These are phyloP conservation scores for Lithocarpus polystachyus DNA, from an alignment of 306 rosid species.

Conservation along the genomic window DNA sequence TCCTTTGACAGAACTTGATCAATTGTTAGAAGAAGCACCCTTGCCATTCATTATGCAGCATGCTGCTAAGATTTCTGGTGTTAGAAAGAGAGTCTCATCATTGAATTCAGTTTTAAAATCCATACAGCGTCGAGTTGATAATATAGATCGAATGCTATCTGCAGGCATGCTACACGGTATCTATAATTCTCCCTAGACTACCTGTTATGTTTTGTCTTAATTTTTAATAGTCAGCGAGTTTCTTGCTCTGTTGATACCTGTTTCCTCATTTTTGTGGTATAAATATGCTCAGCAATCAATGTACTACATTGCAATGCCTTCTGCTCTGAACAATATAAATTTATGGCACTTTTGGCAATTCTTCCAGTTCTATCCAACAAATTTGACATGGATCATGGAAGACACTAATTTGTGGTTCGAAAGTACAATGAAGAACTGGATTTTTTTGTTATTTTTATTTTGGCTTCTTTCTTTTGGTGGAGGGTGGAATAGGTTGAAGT, in stretches of 20 bases:
- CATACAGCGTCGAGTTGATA: constrained; percentile 72
- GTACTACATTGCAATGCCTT: background rate
- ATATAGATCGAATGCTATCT: constrained; percentile 61
- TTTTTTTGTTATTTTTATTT: background rate
- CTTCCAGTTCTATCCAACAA: background rate
- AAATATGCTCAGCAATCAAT: background rate
- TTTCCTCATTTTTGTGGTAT: background rate
- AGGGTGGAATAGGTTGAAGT: background rate
- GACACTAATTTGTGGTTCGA: background rate
- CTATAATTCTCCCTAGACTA: constrained; percentile 17
- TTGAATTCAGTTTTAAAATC: constrained; percentile 63
- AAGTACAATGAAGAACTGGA: background rate
- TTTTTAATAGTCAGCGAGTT: background rate
- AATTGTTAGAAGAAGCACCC: constrained; percentile 78
- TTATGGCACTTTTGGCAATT: background rate
- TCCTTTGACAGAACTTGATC: constrained; percentile 67
- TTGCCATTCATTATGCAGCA: constrained; percentile 71
- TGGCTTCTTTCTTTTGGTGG: background rate
- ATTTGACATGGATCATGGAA: background rate
- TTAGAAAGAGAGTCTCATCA: constrained; percentile 70
- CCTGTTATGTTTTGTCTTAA: background rate
- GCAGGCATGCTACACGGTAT: constrained; percentile 43
- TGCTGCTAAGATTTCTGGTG: constrained; percentile 64
- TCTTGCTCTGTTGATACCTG: background rate
- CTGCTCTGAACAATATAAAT: background rate